Conservation (phyloP, 306 rosid species). For the Cajanus cajan region DNA sequence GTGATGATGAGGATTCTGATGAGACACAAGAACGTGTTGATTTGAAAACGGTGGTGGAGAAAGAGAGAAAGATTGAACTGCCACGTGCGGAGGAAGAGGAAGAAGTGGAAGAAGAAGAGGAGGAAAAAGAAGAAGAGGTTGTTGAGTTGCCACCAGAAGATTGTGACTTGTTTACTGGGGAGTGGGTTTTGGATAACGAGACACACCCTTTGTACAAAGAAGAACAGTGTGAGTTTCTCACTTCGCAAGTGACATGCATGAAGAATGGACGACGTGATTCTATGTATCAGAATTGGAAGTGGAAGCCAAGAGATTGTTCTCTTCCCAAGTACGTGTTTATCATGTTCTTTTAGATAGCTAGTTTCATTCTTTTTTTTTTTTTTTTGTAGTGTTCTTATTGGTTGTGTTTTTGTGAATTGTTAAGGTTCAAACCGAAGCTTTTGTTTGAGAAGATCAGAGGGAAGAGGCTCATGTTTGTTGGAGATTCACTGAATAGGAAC, state of each 20-base stretch:
- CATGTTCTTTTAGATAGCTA: not conserved
- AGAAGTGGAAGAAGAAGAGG: constrained; percentile 29
- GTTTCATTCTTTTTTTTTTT: not conserved
- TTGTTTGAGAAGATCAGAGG: constrained; percentile 88
- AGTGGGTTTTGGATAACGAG: constrained; percentile 83
- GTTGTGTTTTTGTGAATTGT: constrained; percentile 11
- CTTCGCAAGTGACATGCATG: constrained; percentile 92
- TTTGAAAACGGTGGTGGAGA: constrained; percentile 40
- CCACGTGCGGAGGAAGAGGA: constrained; percentile 32
- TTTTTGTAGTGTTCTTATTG: not conserved
- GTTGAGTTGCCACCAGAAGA: constrained; percentile 81
- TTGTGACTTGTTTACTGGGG: constrained; percentile 81
- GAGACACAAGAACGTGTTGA: constrained; percentile 52
- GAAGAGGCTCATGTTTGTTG: constrained; percentile 96
- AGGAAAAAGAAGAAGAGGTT: constrained; percentile 55
- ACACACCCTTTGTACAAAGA: constrained; percentile 90
- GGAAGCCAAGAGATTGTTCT: constrained; percentile 97
- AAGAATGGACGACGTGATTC: constrained; percentile 88
- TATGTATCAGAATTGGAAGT: constrained; percentile 83
- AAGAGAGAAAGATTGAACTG: constrained; percentile 49
- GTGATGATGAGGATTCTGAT: constrained; percentile 40
- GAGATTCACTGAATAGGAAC: constrained; percentile 93
- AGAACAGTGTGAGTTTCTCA: constrained; percentile 85
- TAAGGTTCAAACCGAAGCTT: constrained; percentile 80
- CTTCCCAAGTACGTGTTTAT: constrained; percentile 62